A percentile compares a stretch with the other conserved stretches of the same genome.
Conservation (phyloP, 768 basidiomycete genomes). For the Trametes elegans region DNA sequence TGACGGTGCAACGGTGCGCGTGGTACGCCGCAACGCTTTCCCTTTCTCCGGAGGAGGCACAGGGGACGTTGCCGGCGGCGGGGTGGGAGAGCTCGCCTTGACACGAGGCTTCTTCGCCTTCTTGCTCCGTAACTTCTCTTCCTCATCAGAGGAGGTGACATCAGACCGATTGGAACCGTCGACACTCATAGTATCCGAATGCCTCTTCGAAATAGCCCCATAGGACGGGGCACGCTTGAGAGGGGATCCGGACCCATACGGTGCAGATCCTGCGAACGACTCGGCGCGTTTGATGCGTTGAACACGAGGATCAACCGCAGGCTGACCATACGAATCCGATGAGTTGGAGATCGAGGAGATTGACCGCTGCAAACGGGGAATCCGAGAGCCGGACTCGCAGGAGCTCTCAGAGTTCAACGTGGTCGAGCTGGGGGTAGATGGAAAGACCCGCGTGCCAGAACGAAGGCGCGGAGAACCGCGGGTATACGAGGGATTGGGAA, state of each 20-base stretch:
- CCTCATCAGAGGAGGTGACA: constrained; percentile 64
- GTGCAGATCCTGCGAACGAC: constrained; percentile 38
- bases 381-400: constrained; percentile 28
- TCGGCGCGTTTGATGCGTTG: constrained; percentile 53
- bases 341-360: constrained; percentile 43
- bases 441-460: constrained; percentile 32
- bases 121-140: constrained; percentile 61
- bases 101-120: constrained; percentile 61
- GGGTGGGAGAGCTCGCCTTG: constrained; percentile 34
- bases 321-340: constrained; percentile 34
- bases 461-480: constrained; percentile 42
- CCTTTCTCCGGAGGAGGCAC: constrained; percentile 14
- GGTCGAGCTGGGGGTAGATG: constrained; percentile 64
- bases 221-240: constrained; percentile 62
- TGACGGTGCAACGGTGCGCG: constrained; percentile 16
- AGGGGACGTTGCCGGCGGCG: constrained; percentile 26
- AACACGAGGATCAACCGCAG: constrained; percentile 44
- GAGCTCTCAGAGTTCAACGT: constrained; percentile 48
- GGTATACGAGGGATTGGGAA: constrained; percentile 44
- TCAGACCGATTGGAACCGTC: constrained; percentile 27
- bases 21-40: constrained; percentile 21
- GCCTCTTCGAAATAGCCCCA: constrained; percentile 33
- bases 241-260: constrained; percentile 23
- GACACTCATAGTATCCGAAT: constrained; percentile 30
- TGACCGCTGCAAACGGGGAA: constrained; percentile 24